Base-by-base conservation (phyloP, 345 rosid species). In the Dipteronia sinensis region DNA sequence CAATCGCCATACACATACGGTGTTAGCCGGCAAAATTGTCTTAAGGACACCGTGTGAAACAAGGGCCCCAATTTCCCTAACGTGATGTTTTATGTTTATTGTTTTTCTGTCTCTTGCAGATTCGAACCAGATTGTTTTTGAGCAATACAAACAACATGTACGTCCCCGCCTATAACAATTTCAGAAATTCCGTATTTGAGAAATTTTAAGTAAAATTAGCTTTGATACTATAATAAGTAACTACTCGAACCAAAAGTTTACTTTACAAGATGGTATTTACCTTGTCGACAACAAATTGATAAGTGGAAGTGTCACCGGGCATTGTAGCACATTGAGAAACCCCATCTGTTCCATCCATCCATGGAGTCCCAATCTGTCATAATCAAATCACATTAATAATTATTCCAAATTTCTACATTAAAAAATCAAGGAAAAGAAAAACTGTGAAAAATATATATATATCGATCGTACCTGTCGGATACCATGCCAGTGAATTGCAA, bases 401-500 rank as follows among this genome's bases (percentile, higher is more conserved):
- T 40, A 15, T 66, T 34, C 7, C 44, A 34, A 40, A 16, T 56
- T 7, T 56, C 8, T 19, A n/a, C 1, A 17, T 38, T 4, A n/a
- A 31, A 66, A 13, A 22, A 20, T 2, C 0, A 22, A 59, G 47
- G n/a, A 29, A 29, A 8, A 6, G 29, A 1, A 70, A 49, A 13
- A 20, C 63, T 58, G 11, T 29, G 31, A 29, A 29, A 29, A 29
- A n/a, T n/a, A 29, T 29, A 29, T 29, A 29, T 29, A 29, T 29
- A 29, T 29, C 31, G 31, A 1, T 29, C 31, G 31, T 29, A 86
- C 89, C 79, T 88, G 85, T 69, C 88, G 62, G 29, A 89, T 89
- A 10, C 89, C 88, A 29, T 89, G 90, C 90, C 92, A 89, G 11
- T 83, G 90, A 11, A 89, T 83, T 1, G 90, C 79, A 1, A 83